These are phyloP conservation scores for Pseudozyma pruni DNA, from an alignment of 1,284 basidiomycete genomes.

Conservation along the genomic window DNA sequence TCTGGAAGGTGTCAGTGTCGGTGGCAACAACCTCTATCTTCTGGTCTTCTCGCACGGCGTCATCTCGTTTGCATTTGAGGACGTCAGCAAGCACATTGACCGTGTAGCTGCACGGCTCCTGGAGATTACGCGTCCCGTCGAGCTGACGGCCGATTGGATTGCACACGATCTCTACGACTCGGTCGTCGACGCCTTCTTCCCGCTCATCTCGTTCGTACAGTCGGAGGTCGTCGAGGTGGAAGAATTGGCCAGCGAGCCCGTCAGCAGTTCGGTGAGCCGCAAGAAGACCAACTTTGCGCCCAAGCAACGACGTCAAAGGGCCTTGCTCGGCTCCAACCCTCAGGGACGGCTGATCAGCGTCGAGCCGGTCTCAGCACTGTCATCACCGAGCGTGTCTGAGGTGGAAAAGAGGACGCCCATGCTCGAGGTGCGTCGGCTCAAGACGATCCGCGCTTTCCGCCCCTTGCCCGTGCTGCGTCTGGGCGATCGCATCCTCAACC, in stretches of 20 bases:
- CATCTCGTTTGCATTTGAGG: conserved; percentile 90
- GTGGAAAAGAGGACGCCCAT: conserved; percentile 43
- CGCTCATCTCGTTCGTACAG: conserved; percentile 84
- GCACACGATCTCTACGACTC: conserved; percentile 92
- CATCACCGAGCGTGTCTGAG: conserved; percentile 15
- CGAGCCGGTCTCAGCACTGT: conserved; percentile 25
- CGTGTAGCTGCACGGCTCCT: conserved; percentile 79
- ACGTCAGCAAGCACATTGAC: conserved; percentile 86
- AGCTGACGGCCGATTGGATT: conserved; percentile 77
- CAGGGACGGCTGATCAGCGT: conserved; percentile 47
- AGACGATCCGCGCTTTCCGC: conserved; percentile 31
- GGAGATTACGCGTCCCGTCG: conserved; percentile 61
- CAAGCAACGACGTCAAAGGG: conserved; percentile 44
- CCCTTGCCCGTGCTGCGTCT: conserved; percentile 23
- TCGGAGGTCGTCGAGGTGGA: conserved; percentile 73
- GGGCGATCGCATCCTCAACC: conserved; percentile 18
- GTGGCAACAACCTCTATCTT: conserved; percentile 86
- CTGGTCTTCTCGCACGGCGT: conserved; percentile 90
- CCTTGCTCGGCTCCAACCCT: conserved; percentile 37
- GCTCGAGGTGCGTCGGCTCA: conserved; percentile 48
- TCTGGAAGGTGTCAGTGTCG: conserved; percentile 74
- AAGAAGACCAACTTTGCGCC: conserved; percentile 47
- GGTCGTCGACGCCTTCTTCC: conserved; percentile 93
- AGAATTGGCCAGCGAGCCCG: conserved; percentile 35
- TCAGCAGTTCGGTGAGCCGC: conserved; percentile 3